Percentiles rank a stretch among this genome's conserved stretches.
These are phyloP conservation scores for Globisporangium nodosum DNA, from an alignment of 352 stramenopile species.

Conservation along the genomic window DNA sequence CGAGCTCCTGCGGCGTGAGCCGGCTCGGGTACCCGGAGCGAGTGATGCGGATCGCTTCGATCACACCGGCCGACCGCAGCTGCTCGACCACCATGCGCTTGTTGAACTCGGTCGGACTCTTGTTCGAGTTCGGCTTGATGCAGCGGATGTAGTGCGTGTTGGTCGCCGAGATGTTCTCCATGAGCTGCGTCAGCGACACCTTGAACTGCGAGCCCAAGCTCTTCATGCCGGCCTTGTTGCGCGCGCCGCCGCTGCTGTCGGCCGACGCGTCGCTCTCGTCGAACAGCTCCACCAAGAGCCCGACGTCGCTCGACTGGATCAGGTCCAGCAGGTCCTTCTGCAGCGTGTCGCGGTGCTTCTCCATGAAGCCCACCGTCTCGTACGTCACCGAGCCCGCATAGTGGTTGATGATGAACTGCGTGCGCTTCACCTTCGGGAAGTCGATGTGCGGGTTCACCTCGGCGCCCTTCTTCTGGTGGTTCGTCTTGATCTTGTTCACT, in stretches of 20 bases:
- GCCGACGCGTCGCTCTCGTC: slow-evolving; percentile 39
- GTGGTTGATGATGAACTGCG: slow-evolving; percentile 94
- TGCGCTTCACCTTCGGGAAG: slow-evolving; percentile 86
- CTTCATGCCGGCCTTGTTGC: slow-evolving; percentile 58
- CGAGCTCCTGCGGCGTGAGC: slow-evolving; percentile 78
- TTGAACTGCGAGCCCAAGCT: slow-evolving; percentile 86
- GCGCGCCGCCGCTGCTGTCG: slow-evolving; percentile 27
- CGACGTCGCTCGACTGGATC: slow-evolving; percentile 67
- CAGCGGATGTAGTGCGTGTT: slow-evolving; percentile 87
- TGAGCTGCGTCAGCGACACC: slow-evolving; percentile 68
- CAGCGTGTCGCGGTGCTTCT: slow-evolving; percentile 95
- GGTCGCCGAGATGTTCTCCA: slow-evolving; percentile 84
- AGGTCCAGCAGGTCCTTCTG: slow-evolving; percentile 93
- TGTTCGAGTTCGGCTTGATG: slow-evolving; percentile 88
- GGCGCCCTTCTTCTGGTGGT: slow-evolving; percentile 70
- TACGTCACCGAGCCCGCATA: slow-evolving; percentile 95
- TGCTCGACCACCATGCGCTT: slow-evolving; percentile 90
- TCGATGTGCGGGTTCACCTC: slow-evolving; percentile 73
- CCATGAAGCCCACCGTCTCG: slow-evolving; percentile 92
- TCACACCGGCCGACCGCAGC: slow-evolving; percentile 87
- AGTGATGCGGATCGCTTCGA: slow-evolving; percentile 91
- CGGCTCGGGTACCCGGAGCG: slow-evolving; percentile 90
- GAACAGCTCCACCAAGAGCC: slow-evolving; percentile 71
- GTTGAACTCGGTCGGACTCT: slow-evolving; percentile 82
- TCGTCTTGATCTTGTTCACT: slow-evolving; percentile 85